Evolutionary conservation across 768 basidiomycete species (phyloP).

Genomic region (Boletus rufocinnamomeus): DNA sequence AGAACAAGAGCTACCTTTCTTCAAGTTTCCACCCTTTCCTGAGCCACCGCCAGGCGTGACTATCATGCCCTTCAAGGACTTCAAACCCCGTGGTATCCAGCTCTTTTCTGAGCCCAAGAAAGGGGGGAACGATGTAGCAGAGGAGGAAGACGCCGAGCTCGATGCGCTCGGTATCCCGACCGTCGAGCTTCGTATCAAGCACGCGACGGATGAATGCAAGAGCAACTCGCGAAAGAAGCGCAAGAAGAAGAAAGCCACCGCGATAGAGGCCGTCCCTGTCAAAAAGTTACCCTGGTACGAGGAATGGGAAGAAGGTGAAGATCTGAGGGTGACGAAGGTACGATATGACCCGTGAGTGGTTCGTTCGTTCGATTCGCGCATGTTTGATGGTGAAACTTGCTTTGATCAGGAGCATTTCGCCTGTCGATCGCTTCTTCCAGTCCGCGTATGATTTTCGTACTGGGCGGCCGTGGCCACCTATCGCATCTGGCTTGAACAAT

Average conservation of each 20-base stretch:
- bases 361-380: not conserved
- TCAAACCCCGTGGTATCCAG: constrained; percentile 59
- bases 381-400: not conserved
- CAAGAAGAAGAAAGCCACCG: constrained; percentile 39
- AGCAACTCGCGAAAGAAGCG: constrained; percentile 55
- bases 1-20: constrained; percentile 19
- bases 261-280: constrained; percentile 16
- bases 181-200: constrained; percentile 51
- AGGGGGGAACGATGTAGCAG: constrained; percentile 32
- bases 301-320: constrained; percentile 68
- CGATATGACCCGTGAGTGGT: constrained; percentile 53
- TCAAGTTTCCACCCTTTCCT: constrained; percentile 53
- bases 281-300: constrained; percentile 59
- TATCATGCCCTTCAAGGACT: constrained; percentile 57
- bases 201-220: constrained; percentile 57
- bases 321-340: constrained; percentile 41
- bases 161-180: constrained; percentile 73
- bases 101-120: constrained; percentile 44
- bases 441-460: constrained; percentile 59
- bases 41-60: constrained; percentile 43
- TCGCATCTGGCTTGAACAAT: constrained; percentile 35
- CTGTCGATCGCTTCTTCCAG: constrained; percentile 57
- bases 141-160: constrained; percentile 53
- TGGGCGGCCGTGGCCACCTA: constrained; percentile 41
- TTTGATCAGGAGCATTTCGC: constrained; percentile 41